phyloP scores from a whole-genome alignment of 2,329 filamentous ascomycete genomes.

The Verticillium alfalfae region DNA sequence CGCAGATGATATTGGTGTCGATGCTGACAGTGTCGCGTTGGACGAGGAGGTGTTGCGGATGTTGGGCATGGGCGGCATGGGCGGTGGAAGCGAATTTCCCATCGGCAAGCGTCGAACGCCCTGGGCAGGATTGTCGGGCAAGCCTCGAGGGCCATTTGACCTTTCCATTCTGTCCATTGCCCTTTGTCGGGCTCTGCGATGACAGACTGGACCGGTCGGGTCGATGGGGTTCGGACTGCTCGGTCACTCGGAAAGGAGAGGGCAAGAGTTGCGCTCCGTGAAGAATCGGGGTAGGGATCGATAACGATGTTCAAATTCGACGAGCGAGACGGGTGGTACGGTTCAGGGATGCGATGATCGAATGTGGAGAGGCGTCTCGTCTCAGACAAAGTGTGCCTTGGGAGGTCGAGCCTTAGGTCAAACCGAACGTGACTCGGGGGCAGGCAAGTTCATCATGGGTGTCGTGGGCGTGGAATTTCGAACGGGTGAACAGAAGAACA shows the following conservation, averaged over 20 bases:
- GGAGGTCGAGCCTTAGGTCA: conserved; percentile 10
- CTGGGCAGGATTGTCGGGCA: conserved; percentile 33
- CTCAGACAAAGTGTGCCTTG: conserved; percentile 6
- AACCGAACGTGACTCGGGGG: conserved; percentile 8
- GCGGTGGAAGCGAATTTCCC: conserved; percentile 29
- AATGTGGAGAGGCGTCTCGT: conserved; percentile 8
- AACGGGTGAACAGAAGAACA: not conserved
- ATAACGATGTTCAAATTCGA: not conserved
- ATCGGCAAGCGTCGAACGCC: conserved; percentile 25
- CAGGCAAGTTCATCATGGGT: conserved; percentile 9
- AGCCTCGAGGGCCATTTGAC: conserved; percentile 22
- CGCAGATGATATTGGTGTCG: conserved; percentile 48
- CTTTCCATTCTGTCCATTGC: conserved; percentile 10
- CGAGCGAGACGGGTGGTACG: conserved; percentile 3
- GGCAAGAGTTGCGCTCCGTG: not conserved
- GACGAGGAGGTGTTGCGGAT: conserved; percentile 38
- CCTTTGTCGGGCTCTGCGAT: not conserved
- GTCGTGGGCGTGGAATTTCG: not conserved
- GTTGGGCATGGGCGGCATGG: conserved; percentile 39
- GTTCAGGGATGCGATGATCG: conserved; percentile 2
- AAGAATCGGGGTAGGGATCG: not conserved
- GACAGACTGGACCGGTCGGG: conserved; percentile 2
- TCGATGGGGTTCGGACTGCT: not conserved
- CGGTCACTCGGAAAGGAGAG: not conserved
- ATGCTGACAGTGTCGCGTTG: conserved; percentile 41